A percentile compares a stretch with the other conserved stretches of the same genome.
Conservation (phyloP, 2,329 filamentous ascomycete species). For the Venturia asperata region DNA sequence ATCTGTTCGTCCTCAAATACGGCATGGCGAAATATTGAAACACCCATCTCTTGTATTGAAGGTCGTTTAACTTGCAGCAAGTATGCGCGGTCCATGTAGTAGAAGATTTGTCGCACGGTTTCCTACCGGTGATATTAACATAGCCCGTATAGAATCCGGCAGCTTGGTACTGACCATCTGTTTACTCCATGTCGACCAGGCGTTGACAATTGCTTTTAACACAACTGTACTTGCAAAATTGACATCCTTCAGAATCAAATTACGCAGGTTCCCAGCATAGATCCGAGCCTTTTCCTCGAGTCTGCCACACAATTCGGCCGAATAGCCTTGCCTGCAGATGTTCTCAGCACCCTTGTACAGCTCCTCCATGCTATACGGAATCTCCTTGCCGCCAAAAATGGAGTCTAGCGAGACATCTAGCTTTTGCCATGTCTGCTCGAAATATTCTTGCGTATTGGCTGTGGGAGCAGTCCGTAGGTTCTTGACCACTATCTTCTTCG, state of each 20-base stretch:
- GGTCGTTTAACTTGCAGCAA: conserved; percentile 62
- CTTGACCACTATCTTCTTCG: conserved; percentile 87
- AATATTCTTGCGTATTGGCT: conserved; percentile 67
- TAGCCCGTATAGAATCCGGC: background rate
- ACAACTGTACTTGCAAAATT: conserved; percentile 54
- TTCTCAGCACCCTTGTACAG: conserved; percentile 90
- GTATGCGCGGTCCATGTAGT: conserved; percentile 87
- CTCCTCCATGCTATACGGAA: conserved; percentile 58
- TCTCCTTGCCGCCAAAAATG: conserved; percentile 60
- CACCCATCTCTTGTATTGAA: conserved; percentile 74
- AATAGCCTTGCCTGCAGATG: conserved; percentile 71
- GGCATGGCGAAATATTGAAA: conserved; percentile 62
- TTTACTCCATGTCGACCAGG: conserved; percentile 72
- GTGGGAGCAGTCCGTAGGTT: conserved; percentile 66
- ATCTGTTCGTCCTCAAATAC: conserved; percentile 50
- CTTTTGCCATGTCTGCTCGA: conserved; percentile 66
- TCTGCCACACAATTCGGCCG: conserved; percentile 58
- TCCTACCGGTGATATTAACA: conserved; percentile 42
- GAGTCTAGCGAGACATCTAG: conserved; percentile 64
- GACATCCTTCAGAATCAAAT: conserved; percentile 27
- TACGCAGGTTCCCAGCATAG: background rate
- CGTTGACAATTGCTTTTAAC: conserved; percentile 51
- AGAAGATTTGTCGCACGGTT: conserved; percentile 80
- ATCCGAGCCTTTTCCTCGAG: conserved; percentile 60
- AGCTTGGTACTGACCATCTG: conserved; percentile 56